phyloP scores from a whole-genome alignment of 352 stramenopile species.

The Phytophthora cryptogea region DNA sequence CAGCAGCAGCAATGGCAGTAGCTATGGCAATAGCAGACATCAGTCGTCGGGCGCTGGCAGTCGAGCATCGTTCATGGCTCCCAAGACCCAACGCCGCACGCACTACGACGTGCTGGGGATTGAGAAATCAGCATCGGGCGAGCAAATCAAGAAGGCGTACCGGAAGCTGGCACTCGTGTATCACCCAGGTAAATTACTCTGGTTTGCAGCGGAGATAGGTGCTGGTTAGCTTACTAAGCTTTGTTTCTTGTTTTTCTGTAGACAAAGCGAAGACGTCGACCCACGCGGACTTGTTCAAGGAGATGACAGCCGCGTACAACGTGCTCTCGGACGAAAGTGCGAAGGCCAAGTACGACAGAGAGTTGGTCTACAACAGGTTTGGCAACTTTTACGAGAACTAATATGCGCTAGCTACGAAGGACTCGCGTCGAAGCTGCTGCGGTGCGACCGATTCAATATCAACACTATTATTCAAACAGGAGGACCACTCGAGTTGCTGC shows the following conservation, averaged over 20 bases:
- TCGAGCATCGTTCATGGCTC: conserved; percentile 39
- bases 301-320: conserved; percentile 87
- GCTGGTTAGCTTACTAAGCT: conserved; percentile 5
- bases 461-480: conserved; percentile 16
- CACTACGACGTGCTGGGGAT: conserved; percentile 88
- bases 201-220: not conserved
- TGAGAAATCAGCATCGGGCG: conserved; percentile 48
- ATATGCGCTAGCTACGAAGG: not conserved
- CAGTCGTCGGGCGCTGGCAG: conserved; percentile 25
- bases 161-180: conserved; percentile 86
- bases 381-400: conserved; percentile 54
- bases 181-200: conserved; percentile 69
- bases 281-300: conserved; percentile 80
- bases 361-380: conserved; percentile 67
- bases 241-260: conserved; percentile 25
- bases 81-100: conserved; percentile 44
- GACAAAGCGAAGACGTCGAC: conserved; percentile 74
- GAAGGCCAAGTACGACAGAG: conserved; percentile 74
- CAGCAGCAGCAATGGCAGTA: conserved; percentile 5
- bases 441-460: conserved; percentile 11
- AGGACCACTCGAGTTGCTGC: not conserved
- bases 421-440: conserved; percentile 6
- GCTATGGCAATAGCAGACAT: conserved; percentile 17
- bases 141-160: conserved; percentile 91
- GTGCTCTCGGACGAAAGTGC: conserved; percentile 68